Conservation (phyloP, 192 early-diverging fungal genomes). For the Dissophora globulifera region DNA sequence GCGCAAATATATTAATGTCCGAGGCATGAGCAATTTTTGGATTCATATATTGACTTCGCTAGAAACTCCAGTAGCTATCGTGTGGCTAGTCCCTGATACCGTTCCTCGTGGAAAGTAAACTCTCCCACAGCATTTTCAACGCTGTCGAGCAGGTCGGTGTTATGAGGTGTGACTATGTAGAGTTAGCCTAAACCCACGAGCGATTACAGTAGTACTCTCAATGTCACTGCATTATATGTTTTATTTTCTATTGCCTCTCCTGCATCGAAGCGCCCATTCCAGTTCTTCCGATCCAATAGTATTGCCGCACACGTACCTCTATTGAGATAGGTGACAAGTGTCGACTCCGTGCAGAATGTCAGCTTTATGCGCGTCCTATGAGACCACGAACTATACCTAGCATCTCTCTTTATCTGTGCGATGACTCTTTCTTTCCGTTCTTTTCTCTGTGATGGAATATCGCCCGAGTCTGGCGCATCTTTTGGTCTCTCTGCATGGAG, state of each 20-base stretch:
- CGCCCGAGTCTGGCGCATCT: slow-evolving; percentile 35
- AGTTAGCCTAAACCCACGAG: slow-evolving; percentile 64
- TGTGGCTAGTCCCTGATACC: slow-evolving; percentile 68
- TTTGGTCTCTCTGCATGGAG: slow-evolving; percentile 38
- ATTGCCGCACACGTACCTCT: too few relatives aligned
- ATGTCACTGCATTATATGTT: too few relatives aligned
- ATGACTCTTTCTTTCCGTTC: neutral
- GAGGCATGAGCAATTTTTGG: slow-evolving; percentile 67
- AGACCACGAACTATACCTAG: slow-evolving; percentile 43
- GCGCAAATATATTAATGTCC: slow-evolving; percentile 62
- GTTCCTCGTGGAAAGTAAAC: slow-evolving; percentile 78
- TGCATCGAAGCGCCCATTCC: too few relatives aligned
- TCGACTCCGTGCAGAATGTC: slow-evolving; percentile 65
- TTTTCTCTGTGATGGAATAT: slow-evolving; percentile 25
- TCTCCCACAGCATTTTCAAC: slow-evolving; percentile 66
- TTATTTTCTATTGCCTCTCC: neutral
- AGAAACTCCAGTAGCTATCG: slow-evolving; percentile 81
- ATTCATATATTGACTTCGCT: slow-evolving; percentile 75
- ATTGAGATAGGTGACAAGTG: slow-evolving; percentile 74
- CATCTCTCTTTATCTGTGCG: neutral
- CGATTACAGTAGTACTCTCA: too few relatives aligned
- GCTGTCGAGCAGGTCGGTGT: slow-evolving; percentile 58
- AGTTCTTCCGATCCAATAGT: too few relatives aligned
- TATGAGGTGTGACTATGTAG: slow-evolving; percentile 67
- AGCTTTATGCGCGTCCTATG: slow-evolving; percentile 62